These are phyloP conservation scores for Daldinia caldariorum DNA, from an alignment of 495 filamentous ascomycete genomes.

Conservation along the genomic window DNA sequence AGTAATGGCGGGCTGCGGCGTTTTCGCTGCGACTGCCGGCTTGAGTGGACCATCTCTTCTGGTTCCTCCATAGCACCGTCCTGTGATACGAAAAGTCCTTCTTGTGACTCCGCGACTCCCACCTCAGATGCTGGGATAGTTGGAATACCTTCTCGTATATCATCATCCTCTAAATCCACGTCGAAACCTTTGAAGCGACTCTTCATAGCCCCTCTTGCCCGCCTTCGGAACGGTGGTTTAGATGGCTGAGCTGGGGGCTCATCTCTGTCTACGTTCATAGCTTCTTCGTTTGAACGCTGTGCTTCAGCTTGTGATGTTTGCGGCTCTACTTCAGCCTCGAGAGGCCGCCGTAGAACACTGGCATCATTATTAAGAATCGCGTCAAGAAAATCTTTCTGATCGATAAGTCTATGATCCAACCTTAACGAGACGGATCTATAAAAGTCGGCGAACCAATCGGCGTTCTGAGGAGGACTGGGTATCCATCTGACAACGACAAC, in stretches of 20 bases:
- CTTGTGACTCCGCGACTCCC: slow-evolving; percentile 37
- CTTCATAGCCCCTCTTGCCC: slow-evolving; percentile 55
- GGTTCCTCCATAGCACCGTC: slow-evolving; percentile 27
- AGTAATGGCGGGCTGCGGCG: slow-evolving; percentile 53
- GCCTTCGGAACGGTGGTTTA: slow-evolving; percentile 38
- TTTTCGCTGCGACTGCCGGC: slow-evolving; percentile 56
- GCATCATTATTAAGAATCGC: slow-evolving; percentile 84
- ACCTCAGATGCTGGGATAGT: slow-evolving; percentile 13
- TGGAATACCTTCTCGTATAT: slow-evolving; percentile 27
- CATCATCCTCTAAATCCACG: slow-evolving; percentile 51
- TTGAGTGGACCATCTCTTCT: slow-evolving; percentile 33
- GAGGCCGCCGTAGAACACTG: slow-evolving; percentile 69
- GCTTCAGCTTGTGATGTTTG: slow-evolving; percentile 27
- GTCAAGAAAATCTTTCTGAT: slow-evolving; percentile 93
- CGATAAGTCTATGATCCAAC: slow-evolving; percentile 82
- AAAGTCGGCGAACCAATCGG: slow-evolving; percentile 76
- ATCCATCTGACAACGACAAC: slow-evolving; percentile 83
- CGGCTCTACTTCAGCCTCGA: slow-evolving; percentile 56
- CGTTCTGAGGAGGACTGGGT: slow-evolving; percentile 65
- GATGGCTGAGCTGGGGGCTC: slow-evolving; percentile 29
- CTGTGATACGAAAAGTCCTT: slow-evolving; percentile 55
- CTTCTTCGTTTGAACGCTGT: slow-evolving; percentile 28
- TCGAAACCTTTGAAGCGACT: slow-evolving; percentile 80
- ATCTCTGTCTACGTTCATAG: slow-evolving; percentile 49
- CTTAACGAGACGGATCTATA: slow-evolving; percentile 70